Evolutionary conservation across 371 early-diverging fungal species (phyloP).

Genomic region (Mortierella sp.): DNA sequence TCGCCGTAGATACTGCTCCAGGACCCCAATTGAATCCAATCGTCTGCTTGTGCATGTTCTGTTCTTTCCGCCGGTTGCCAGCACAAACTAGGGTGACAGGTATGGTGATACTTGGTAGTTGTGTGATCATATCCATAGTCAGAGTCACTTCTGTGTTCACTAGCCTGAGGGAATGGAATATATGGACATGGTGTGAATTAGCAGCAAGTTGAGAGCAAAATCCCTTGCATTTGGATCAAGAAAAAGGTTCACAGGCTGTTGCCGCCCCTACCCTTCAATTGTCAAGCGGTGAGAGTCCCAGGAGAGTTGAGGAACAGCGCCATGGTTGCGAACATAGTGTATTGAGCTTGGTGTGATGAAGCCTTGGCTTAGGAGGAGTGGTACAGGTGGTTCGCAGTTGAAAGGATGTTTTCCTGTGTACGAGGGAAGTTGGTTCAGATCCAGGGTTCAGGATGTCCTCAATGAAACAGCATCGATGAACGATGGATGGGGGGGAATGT

Average conservation of each 20-base stretch:
- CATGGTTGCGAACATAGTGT: conserved; percentile 84
- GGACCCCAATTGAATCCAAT: conserved; percentile 83
- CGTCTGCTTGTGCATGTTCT: conserved; percentile 76
- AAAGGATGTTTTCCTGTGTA: too few relatives aligned
- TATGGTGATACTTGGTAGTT: conserved; percentile 59
- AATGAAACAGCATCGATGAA: too few relatives aligned
- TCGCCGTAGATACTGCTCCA: conserved; percentile 79
- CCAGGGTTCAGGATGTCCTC: too few relatives aligned
- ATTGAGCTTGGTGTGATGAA: conserved; percentile 67
- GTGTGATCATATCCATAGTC: conserved; percentile 66
- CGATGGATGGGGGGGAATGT: too few relatives aligned
- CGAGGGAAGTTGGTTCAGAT: too few relatives aligned
- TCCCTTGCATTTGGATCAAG: background rate
- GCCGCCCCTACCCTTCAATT: conserved; percentile 51
- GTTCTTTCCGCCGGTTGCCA: conserved; percentile 86
- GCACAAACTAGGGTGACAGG: conserved; percentile 80
- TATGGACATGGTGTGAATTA: background rate
- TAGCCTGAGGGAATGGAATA: conserved; percentile 49
- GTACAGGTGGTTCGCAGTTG: too few relatives aligned
- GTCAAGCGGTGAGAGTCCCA: conserved; percentile 54
- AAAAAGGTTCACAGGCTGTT: background rate
- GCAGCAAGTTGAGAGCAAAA: background rate
- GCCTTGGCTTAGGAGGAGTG: too few relatives aligned
- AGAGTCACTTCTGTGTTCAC: conserved; percentile 60
- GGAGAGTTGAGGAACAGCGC: conserved; percentile 79